A percentile compares a stretch with the other conserved stretches of the same genome.
phyloP scores from a whole-genome alignment of 139 green algal species.

The Haematococcus sp. region DNA sequence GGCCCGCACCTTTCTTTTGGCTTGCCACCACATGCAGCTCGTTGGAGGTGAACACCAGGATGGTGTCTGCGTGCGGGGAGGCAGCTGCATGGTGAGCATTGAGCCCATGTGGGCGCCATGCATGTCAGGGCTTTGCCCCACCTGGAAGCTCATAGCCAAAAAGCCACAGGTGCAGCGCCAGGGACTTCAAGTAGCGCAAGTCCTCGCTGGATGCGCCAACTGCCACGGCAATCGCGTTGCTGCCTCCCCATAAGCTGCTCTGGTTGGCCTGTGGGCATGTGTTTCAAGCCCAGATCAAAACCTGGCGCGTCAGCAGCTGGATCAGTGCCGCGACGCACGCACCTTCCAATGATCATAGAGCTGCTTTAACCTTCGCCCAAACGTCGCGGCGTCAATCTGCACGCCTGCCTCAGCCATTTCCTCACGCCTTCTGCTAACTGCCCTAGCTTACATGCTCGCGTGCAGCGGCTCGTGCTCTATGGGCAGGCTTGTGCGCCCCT shows the following conservation, averaged over 20 bases:
- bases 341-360: constrained; percentile 42
- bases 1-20: constrained; percentile 78
- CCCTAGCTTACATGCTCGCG: no score
- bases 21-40: constrained; percentile 79
- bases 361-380: constrained; percentile 29
- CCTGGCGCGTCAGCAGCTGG: not conserved
- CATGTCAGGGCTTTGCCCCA: constrained; percentile 11
- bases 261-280: constrained; percentile 30
- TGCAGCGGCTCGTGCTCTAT: no score
- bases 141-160: constrained; percentile 93
- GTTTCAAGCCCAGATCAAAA: constrained; percentile 1
- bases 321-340: not conserved
- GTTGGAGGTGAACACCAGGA: constrained; percentile 79
- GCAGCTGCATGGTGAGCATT: not conserved
- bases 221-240: constrained; percentile 34
- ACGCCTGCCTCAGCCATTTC: not conserved
- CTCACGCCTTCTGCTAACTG: no score
- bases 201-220: constrained; percentile 51
- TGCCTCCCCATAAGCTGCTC: constrained; percentile 29
- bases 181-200: constrained; percentile 89
- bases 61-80: constrained; percentile 67
- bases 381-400: constrained; percentile 23
- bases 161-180: constrained; percentile 89
- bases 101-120: not conserved
- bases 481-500: no score